Evolutionary conservation across 2,329 filamentous ascomycete genomes (phyloP).

Genomic region (Trichoderma gracile): DNA sequence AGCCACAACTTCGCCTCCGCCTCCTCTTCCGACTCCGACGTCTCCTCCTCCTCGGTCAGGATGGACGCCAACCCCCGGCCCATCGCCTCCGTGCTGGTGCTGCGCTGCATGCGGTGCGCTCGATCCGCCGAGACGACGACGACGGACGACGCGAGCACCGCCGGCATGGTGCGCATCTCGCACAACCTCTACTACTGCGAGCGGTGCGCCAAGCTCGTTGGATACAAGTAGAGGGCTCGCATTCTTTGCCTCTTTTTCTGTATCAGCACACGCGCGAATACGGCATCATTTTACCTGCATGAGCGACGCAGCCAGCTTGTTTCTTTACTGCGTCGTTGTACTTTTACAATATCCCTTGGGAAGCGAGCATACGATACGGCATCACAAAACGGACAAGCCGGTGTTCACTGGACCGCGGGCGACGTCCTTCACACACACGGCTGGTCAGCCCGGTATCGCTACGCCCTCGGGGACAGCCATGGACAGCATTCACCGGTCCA

Average conservation of each 20-base stretch:
- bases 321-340: not conserved
- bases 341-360: not conserved
- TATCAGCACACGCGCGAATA: not conserved
- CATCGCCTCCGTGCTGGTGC: constrained; percentile 57
- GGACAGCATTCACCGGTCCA: not conserved
- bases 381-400: not conserved
- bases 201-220: constrained; percentile 63
- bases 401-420: not conserved
- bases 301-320: no score
- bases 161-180: constrained; percentile 65
- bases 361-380: not conserved
- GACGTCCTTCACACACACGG: not conserved
- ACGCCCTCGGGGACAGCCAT: not conserved
- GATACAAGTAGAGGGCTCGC: constrained; percentile 57
- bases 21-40: constrained; percentile 45
- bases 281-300: no score
- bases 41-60: constrained; percentile 46
- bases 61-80: constrained; percentile 51
- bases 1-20: constrained; percentile 33
- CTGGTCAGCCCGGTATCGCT: no score
- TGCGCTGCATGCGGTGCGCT: constrained; percentile 64
- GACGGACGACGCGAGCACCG: constrained; percentile 58
- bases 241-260: not conserved
- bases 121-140: constrained; percentile 61
- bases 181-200: constrained; percentile 68